Evolutionary conservation across 1,284 basidiomycete species (phyloP), one percentile per base, ranked within the genome.

Genomic region (Fomitopsis schrenkii): DNA sequence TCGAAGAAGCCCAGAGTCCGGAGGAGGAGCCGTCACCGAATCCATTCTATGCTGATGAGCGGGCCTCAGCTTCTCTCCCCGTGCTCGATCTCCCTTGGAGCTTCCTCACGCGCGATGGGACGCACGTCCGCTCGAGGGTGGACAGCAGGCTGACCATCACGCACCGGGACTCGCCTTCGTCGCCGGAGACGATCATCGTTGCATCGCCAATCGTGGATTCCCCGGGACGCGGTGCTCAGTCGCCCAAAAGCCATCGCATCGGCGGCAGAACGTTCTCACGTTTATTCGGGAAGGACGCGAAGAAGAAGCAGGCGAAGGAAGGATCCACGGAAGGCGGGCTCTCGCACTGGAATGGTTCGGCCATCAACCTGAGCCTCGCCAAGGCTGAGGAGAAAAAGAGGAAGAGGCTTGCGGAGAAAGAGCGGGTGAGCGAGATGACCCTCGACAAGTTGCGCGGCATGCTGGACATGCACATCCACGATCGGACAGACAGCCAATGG

Each of bases 321-420:
- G 54, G 33, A 12, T 38, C 35, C 36, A 5, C 17, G 7, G 56
- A 38, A 50, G 15, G 48, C 10, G 19, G 55, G 22, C 22, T 58
- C 40, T 50, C 45, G 17, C 33, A 60, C 35, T 55, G 60, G 30
- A 61, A 56, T 26, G 59, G 38, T 2, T 61, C 63, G 50, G 59
- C 44, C 53, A 35, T 68, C 58, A 67, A 66, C 30, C 57, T 66
- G 59, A 80, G 74, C 62, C 61, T 64, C 56, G 66, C 73, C 41
- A 82, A 77, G 69, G 75, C 73, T 8, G 79, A 83, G 62, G 77
- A 76, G 63, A 81, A 82, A 71, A 71, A 67, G 64, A 73, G 74
- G 64, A 80, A 77, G 69, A 81, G 28, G 48, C 48, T 81, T 73
- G 79, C 77, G 48, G 78, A 79, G 58, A 75, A 48, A 41, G 72